A percentile compares a stretch with the other conserved stretches of the same genome.
These are phyloP conservation scores for Reticulascus tulasneorum DNA, from an alignment of 2,329 filamentous ascomycete species.

Conservation along the genomic window DNA sequence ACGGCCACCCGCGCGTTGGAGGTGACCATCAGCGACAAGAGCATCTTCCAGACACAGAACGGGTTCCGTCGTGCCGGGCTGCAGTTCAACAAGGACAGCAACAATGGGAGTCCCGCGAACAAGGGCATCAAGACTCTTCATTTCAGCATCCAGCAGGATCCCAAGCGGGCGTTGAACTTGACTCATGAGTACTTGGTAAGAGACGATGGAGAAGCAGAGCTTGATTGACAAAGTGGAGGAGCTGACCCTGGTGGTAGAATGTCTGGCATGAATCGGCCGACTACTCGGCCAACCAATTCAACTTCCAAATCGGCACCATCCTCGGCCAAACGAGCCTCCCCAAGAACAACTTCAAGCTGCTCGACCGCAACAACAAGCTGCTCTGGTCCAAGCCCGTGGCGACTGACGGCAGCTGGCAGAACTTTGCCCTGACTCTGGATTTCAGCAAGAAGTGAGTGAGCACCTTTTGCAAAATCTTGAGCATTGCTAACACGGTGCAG, in stretches of 20 bases:
- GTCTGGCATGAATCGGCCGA: slow-evolving; percentile 34
- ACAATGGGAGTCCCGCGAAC: slow-evolving; percentile 31
- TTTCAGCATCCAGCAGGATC: slow-evolving; percentile 29
- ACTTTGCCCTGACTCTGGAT: slow-evolving; percentile 17
- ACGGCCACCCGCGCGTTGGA: slow-evolving; percentile 31
- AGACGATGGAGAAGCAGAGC: neutral
- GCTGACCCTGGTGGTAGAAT: slow-evolving; percentile 14
- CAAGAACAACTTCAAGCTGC: slow-evolving; percentile 10
- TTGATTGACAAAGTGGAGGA: neutral
- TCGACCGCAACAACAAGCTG: slow-evolving; percentile 11
- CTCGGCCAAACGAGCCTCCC: slow-evolving; percentile 15
- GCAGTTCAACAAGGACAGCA: slow-evolving; percentile 37
- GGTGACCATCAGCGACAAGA: slow-evolving; percentile 39
- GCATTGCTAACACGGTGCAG: neutral
- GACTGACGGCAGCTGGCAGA: slow-evolving; percentile 14
- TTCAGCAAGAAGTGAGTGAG: slow-evolving; percentile 10
- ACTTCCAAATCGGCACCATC: slow-evolving; percentile 30
- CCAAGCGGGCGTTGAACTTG: slow-evolving; percentile 26
- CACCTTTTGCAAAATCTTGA: neutral
- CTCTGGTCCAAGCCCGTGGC: slow-evolving; percentile 14
- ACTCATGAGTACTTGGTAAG: slow-evolving; percentile 31
- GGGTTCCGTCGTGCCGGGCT: slow-evolving; percentile 43
- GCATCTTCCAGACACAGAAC: slow-evolving; percentile 40
- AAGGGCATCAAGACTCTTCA: slow-evolving; percentile 31
- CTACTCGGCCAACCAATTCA: slow-evolving; percentile 34